Conservation (phyloP, 1,139 yeast genomes). For the Debaryomyces sp. region DNA sequence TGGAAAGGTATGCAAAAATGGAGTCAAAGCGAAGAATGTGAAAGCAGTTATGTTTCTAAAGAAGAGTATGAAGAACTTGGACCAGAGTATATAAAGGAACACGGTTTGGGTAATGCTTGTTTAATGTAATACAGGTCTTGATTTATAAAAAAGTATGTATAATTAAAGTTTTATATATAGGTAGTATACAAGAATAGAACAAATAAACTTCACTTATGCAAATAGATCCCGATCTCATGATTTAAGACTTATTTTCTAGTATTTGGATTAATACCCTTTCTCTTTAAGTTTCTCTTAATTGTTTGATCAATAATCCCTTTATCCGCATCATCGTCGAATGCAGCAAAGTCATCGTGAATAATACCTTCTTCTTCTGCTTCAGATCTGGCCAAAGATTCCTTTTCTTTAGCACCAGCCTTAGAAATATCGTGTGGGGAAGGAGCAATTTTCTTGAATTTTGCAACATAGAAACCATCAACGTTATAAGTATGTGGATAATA, state of each 20-base stretch:
- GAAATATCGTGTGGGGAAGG: conserved; percentile 82
- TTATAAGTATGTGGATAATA: conserved; percentile 98
- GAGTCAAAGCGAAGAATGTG: conserved; percentile 54
- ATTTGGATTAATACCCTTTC: conserved; percentile 79
- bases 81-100: conserved; percentile 85
- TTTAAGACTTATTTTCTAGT: conserved; percentile 13
- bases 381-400: conserved; percentile 76
- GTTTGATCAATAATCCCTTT: conserved; percentile 72
- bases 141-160: conserved; percentile 2
- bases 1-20: conserved; percentile 96
- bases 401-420: conserved; percentile 88
- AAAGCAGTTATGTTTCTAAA: conserved; percentile 57
- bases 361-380: conserved; percentile 82
- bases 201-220: conserved; percentile 8
- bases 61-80: conserved; percentile 89
- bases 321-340: conserved; percentile 78
- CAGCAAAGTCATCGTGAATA: conserved; percentile 83
- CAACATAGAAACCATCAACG: conserved; percentile 98
- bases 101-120: conserved; percentile 70
- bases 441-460: conserved; percentile 91
- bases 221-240: conserved; percentile 2
- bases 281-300: conserved; percentile 70
- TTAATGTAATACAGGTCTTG: conserved; percentile 20
- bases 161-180: conserved; percentile 7
- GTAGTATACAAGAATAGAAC: conserved; percentile 14